Evolutionary conservation across 1,284 basidiomycete genomes (phyloP).

Genomic region (Fomitopsis betulina): DNA sequence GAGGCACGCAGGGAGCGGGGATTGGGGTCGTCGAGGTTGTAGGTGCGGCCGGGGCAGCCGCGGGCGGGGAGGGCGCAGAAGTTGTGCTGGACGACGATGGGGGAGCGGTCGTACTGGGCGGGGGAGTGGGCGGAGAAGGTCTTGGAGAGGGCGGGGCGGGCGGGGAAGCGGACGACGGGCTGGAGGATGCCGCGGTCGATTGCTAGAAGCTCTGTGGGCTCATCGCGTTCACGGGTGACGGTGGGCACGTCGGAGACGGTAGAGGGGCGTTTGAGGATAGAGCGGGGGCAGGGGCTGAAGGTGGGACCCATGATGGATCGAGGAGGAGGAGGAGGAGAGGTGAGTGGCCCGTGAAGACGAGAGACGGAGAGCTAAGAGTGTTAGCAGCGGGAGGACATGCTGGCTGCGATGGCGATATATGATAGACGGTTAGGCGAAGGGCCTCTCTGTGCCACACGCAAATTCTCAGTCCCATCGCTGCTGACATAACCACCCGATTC

Average conservation of each 20-base stretch:
- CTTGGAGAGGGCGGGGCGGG: constrained; percentile 49
- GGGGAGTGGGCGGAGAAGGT: constrained; percentile 55
- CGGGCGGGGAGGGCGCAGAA: constrained; percentile 64
- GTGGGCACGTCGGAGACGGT: constrained; percentile 8
- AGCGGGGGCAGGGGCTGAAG: constrained; percentile 31
- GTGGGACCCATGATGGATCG: constrained; percentile 18
- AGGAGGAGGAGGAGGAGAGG: background rate
- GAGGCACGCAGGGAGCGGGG: constrained; percentile 7
- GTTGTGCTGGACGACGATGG: constrained; percentile 63
- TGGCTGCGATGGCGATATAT: constrained; percentile 1
- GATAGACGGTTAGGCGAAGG: constrained; percentile 1
- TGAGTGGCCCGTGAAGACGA: background rate
- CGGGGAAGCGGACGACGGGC: constrained; percentile 53
- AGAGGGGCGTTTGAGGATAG: constrained; percentile 37
- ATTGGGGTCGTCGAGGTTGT: constrained; percentile 36
- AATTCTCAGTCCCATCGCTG: background rate
- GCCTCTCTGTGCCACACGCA: background rate
- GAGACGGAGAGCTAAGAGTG: background rate
- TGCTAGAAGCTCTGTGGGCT: constrained; percentile 17
- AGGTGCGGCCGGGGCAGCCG: constrained; percentile 66
- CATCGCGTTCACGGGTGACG: constrained; percentile 17
- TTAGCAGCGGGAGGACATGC: background rate
- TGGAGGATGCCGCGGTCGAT: constrained; percentile 9
- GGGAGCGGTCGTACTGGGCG: constrained; percentile 62
- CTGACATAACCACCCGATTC: background rate